These are phyloP conservation scores for Heterococcus sp. DNA, from an alignment of 108 stramenopile species.

Conservation along the genomic window DNA sequence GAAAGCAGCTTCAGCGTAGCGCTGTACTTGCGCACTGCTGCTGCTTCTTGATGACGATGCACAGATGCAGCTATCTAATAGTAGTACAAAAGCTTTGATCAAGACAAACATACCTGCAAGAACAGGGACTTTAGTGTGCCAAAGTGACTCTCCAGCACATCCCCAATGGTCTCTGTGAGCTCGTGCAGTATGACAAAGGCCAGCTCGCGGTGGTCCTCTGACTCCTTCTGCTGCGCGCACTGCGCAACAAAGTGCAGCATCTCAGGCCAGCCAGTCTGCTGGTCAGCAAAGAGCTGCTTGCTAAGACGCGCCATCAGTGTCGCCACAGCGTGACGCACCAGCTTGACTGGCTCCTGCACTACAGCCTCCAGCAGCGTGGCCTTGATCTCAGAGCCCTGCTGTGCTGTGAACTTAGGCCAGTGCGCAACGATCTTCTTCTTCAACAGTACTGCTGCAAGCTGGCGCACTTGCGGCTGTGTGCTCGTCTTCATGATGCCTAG, in stretches of 20 bases:
- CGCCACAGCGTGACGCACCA: conserved; percentile 74
- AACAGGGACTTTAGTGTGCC: conserved; percentile 70
- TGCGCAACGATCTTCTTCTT: conserved; percentile 78
- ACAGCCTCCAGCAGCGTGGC: conserved; percentile 67
- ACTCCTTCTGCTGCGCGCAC: conserved; percentile 44
- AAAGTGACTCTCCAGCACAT: conserved; percentile 74
- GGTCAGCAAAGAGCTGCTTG: conserved; percentile 30
- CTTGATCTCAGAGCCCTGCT: conserved; percentile 21
- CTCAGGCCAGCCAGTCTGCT: conserved; percentile 66
- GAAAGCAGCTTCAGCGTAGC: too few relatives aligned
- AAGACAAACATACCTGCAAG: conserved; percentile 54
- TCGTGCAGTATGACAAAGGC: conserved; percentile 81
- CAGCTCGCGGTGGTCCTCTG: conserved; percentile 78
- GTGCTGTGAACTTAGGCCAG: conserved; percentile 67
- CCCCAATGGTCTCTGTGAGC: conserved; percentile 86
- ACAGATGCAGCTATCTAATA: too few relatives aligned
- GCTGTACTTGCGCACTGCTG: too few relatives aligned
- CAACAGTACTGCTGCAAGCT: conserved; percentile 82
- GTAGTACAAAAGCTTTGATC: too few relatives aligned
- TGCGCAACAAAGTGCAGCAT: conserved; percentile 31
- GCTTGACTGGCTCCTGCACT: conserved; percentile 69
- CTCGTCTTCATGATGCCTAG: conserved; percentile 53
- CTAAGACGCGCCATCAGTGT: conserved; percentile 57
- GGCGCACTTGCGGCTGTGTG: conserved; percentile 66
- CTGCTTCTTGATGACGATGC: too few relatives aligned